Base-by-base conservation (phyloP, 371 early-diverging fungal genomes). In the Mucor velutinosus region DNA sequence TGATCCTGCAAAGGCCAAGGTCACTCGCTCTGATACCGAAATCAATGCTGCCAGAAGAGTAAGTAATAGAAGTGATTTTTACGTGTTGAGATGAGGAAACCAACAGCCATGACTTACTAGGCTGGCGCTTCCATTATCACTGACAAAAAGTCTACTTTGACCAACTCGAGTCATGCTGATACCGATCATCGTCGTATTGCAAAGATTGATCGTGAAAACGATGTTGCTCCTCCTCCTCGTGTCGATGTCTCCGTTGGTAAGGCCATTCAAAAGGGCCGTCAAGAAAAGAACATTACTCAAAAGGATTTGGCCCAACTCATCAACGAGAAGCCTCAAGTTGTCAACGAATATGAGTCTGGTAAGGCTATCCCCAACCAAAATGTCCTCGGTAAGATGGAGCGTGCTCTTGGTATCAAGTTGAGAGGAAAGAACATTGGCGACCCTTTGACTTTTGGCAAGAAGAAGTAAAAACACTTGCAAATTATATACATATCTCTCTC, bases 321-420 rank as follows among this genome's bases (percentile, higher is more conserved):
- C 62, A 94, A 93, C 63, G 95, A 95, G 72, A 94, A 93, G 86
- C 89, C 89, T 72, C 90, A 89, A 67, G 87, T 92, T 66, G 90
- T 84, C 71, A 89, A 91, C 76, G 97, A 96, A 74, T 98, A 95
- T 67, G 98, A 98, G 77, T 79, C 88, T 70, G 94, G 95, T 80
- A 90, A 76, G 87, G 89, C 93, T 47, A 89, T 93, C 73, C 97
- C 97, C 60, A 95, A 95, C 85, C 97, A 95, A 80, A 94, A 96
- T 79, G 80, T 96, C 45, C 86, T 98, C 39, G 88, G 86, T 49
- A 96, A 96, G 84, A 76, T 98, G 79, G 97, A 98, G 83, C 87
- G 96, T 60, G 90, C 85, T 35, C 83, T 98, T 64, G 95, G 93
- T 62, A 87, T 98, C 73, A 98, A 95, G 86, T 82, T 98, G 59